Percentiles rank a stretch among this genome's conserved stretches.
Evolutionary conservation across 2,329 filamentous ascomycete genomes (phyloP).

Genomic region (Chaetomium sp.): DNA sequence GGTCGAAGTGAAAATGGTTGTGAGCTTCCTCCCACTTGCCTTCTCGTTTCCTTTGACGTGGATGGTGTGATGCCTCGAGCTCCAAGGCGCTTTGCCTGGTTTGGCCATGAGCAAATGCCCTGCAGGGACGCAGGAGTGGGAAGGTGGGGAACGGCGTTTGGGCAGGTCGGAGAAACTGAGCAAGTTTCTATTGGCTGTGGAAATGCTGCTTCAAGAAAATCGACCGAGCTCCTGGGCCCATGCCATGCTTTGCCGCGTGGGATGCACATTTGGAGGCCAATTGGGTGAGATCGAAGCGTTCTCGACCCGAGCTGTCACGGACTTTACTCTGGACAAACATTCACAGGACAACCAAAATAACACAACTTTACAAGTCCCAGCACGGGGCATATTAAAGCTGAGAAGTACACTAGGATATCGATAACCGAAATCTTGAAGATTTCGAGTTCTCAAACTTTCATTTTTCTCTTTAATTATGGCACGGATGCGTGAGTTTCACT

Average conservation of each 20-base stretch:
- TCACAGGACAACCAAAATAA: no score
- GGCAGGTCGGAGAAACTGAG: conserved; percentile 25
- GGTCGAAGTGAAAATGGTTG: neutral
- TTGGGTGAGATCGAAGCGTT: neutral
- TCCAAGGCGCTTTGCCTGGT: conserved; percentile 9
- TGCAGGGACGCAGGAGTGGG: conserved; percentile 10
- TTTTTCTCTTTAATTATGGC: no score
- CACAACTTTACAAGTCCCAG: no score
- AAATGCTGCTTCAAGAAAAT: conserved; percentile 1
- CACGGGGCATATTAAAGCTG: no score
- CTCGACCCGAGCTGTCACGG: no score
- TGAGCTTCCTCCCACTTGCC: neutral
- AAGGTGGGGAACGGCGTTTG: conserved; percentile 21
- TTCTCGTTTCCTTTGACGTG: neutral
- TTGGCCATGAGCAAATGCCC: conserved; percentile 1
- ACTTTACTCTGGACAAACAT: no score
- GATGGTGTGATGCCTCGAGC: conserved; percentile 1
- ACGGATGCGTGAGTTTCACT: no score
- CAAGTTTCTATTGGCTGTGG: conserved; percentile 38
- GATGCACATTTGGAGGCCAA: neutral
- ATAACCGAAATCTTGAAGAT: no score
- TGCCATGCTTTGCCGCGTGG: neutral
- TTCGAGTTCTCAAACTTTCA: no score
- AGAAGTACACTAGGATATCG: no score
- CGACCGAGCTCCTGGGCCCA: neutral